Conservation (phyloP, 305 asterid species). For the Fraxinus baroniana region DNA sequence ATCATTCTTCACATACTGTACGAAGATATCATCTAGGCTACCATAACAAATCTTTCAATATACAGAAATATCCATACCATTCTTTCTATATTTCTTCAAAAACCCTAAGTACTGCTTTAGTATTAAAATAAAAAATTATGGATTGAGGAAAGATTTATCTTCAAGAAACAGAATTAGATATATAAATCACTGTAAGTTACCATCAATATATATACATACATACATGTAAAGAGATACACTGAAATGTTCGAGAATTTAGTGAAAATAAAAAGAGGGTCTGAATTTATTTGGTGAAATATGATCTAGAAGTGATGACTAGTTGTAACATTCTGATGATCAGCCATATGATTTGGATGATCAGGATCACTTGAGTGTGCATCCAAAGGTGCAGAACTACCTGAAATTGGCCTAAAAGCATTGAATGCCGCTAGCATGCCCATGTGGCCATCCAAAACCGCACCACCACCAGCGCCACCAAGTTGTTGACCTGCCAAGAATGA, state of each 20-base stretch:
- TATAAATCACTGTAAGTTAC: neutral
- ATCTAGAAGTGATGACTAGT: constrained; percentile 28
- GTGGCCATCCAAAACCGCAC: constrained; percentile 42
- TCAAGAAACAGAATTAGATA: neutral
- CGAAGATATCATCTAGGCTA: neutral
- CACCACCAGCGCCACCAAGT: constrained; percentile 20
- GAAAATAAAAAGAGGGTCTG: constrained; percentile 13
- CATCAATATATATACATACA: neutral
- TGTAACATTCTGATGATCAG: constrained; percentile 28
- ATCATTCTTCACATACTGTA: neutral
- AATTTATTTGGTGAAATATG: constrained; percentile 7
- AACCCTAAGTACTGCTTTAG: constrained; percentile 29
- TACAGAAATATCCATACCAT: neutral
- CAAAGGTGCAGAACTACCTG: constrained; percentile 29
- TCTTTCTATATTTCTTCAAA: neutral
- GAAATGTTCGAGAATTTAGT: neutral
- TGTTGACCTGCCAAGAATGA: constrained; percentile 40
- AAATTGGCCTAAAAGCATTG: constrained; percentile 38
- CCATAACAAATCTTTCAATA: neutral
- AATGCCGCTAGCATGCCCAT: constrained; percentile 50
- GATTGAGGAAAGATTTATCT: neutral
- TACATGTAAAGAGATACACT: neutral
- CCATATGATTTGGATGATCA: constrained; percentile 12
- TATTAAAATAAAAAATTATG: constrained; percentile 1
- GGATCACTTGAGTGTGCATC: constrained; percentile 32